A percentile compares a stretch with the other conserved stretches of the same genome.
Conservation (phyloP, 768 basidiomycete genomes). For the Tylopilus vinaceipallidus region DNA sequence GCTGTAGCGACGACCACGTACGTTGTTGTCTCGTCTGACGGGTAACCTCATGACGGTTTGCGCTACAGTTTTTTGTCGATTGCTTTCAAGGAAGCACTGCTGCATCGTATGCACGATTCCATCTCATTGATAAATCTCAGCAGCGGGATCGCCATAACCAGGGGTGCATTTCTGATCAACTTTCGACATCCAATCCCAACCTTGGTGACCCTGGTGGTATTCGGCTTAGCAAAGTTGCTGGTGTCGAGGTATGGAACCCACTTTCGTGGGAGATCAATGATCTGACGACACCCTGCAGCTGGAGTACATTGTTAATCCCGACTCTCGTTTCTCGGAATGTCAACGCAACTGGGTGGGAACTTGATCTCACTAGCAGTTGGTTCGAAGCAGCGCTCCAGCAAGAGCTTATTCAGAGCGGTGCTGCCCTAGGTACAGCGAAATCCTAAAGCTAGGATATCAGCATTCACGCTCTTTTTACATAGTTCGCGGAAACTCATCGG, state of each 20-base stretch:
- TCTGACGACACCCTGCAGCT: constrained; percentile 4
- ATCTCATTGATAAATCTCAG: constrained; percentile 14
- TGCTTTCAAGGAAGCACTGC: constrained; percentile 17
- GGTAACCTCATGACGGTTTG: not conserved
- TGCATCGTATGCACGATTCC: constrained; percentile 8
- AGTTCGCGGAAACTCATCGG: constrained; percentile 15
- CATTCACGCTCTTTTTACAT: not conserved
- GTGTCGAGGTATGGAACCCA: constrained; percentile 11
- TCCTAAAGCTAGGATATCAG: not conserved
- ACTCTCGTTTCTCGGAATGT: not conserved
- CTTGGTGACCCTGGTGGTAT: constrained; percentile 3
- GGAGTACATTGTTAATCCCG: constrained; percentile 13
- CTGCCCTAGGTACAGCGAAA: not conserved
- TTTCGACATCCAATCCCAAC: not conserved
- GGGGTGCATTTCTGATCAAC: not conserved
- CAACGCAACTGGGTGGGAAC: constrained; percentile 3
- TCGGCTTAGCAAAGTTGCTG: constrained; percentile 11
- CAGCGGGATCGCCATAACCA: constrained; percentile 7
- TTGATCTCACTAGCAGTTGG: constrained; percentile 3
- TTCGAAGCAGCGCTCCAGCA: not conserved
- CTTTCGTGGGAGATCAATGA: not conserved
- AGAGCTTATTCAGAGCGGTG: constrained; percentile 1
- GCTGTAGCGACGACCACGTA: not conserved
- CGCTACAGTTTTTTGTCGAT: constrained; percentile 3
- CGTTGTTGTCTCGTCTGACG: no score